Evolutionary conservation across 2,329 filamentous ascomycete genomes (phyloP).

Genomic region (Hypoxylon sp.): DNA sequence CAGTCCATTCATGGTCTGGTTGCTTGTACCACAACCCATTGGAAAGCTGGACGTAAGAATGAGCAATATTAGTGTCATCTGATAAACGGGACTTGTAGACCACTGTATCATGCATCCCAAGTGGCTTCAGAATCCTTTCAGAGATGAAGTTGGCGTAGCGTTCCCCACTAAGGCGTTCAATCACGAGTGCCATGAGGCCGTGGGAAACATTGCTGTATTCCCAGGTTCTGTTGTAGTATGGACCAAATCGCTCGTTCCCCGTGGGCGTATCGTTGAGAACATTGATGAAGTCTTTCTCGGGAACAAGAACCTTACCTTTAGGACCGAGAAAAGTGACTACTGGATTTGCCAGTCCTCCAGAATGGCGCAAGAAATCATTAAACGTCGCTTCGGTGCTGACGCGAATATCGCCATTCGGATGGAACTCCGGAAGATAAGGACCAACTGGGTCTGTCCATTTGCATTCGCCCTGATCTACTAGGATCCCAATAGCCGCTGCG

Average conservation of each 20-base stretch:
- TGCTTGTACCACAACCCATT: slow-evolving; percentile 1
- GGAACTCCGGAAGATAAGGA: neutral
- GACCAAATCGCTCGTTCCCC: neutral
- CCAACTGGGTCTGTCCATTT: slow-evolving; percentile 8
- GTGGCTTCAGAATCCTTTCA: slow-evolving; percentile 7
- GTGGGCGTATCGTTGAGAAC: slow-evolving; percentile 8
- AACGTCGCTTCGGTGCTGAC: slow-evolving; percentile 6
- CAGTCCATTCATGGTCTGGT: slow-evolving; percentile 6
- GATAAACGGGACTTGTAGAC: neutral
- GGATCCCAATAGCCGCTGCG: neutral
- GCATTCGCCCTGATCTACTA: slow-evolving; percentile 1
- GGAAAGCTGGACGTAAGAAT: slow-evolving; percentile 10
- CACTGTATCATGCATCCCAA: slow-evolving; percentile 10
- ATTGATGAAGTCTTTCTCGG: slow-evolving; percentile 11
- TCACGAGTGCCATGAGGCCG: slow-evolving; percentile 1
- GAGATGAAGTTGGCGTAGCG: slow-evolving; percentile 9
- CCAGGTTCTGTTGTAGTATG: slow-evolving; percentile 5
- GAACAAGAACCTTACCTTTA: slow-evolving; percentile 5
- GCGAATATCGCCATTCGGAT: slow-evolving; percentile 6
- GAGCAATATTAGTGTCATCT: neutral
- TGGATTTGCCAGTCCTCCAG: slow-evolving; percentile 4
- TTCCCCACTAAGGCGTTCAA: slow-evolving; percentile 5
- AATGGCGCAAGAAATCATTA: slow-evolving; percentile 13
- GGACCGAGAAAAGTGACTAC: slow-evolving; percentile 11
- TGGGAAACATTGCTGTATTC: slow-evolving; percentile 15